A percentile compares a stretch with the other conserved stretches of the same genome.
Conservation (phyloP, 192 early-diverging fungal genomes). For the Dispira simplex region DNA sequence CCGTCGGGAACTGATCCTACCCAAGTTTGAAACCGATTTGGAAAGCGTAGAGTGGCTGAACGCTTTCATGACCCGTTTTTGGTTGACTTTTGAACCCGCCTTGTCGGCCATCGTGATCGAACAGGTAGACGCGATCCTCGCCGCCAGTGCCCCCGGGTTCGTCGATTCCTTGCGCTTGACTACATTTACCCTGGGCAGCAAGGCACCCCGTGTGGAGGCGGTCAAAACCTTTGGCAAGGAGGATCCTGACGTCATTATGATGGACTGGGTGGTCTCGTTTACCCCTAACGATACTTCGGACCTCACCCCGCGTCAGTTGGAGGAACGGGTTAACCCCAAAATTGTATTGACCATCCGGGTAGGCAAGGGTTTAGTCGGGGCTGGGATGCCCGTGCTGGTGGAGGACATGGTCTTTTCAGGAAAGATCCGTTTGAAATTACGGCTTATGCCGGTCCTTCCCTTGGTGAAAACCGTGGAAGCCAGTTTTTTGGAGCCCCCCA, state of each 20-base stretch:
- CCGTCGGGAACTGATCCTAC: conserved; percentile 38
- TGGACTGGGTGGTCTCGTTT: conserved; percentile 86
- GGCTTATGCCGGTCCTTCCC: conserved; percentile 74
- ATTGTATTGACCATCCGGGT: conserved; percentile 72
- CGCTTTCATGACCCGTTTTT: conserved; percentile 69
- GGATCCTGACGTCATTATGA: conserved; percentile 59
- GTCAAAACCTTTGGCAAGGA: conserved; percentile 58
- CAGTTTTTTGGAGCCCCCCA: conserved; percentile 72
- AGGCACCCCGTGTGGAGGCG: conserved; percentile 52
- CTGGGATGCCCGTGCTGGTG: conserved; percentile 71
- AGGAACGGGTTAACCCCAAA: conserved; percentile 68
- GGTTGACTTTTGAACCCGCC: conserved; percentile 81
- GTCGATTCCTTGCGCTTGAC: conserved; percentile 59
- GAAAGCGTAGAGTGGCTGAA: conserved; percentile 85
- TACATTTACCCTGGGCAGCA: conserved; percentile 64
- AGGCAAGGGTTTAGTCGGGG: conserved; percentile 73
- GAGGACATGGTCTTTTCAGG: conserved; percentile 74
- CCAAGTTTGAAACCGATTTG: conserved; percentile 27
- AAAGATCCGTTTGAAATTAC: conserved; percentile 62
- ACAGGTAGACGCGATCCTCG: conserved; percentile 55
- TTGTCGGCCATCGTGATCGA: conserved; percentile 59
- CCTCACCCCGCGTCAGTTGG: conserved; percentile 47
- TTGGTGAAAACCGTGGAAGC: conserved; percentile 73
- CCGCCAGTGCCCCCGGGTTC: conserved; percentile 59
- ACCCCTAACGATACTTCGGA: conserved; percentile 66